Evolutionary conservation across 352 stramenopile species (phyloP), one percentile per base, ranked within the genome.

Genomic region (Globisporangium cederbergense): DNA sequence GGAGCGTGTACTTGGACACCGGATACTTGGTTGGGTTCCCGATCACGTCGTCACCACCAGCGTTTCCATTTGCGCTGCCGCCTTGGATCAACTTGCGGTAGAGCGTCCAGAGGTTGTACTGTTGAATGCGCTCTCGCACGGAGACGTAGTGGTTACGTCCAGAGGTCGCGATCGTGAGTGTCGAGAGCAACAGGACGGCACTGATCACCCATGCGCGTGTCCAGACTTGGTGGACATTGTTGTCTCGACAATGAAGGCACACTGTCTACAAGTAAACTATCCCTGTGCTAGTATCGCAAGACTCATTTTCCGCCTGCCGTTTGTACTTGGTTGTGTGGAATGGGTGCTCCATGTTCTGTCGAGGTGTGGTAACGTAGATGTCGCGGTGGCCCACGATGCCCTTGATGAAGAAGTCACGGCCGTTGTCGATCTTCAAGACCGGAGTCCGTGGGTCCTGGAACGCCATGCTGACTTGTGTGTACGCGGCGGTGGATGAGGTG

Each of bases 21-120:
- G 79, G 77, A 50, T 89, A 89, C 42, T 72, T 71, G 53, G 81
- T 79, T 1, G 79, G 79, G 63, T 89, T 89, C 10, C 79, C 79
- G 18, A 81, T 68, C 36, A 78, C 65, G 6, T 78, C 80, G 56
- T 90, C 78, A 51, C 84, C 43, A 36, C 59, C 46, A 5, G 67
- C 63, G 38, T 61, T 61, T 22, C 79, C 68, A 3, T 49, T 49
- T 13, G 78, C 62, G 32, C 16, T 25, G 30, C 78, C 76, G 54
- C 81, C 80, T 16, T 72, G 66, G 55, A 88, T 88, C 25, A 22
- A 58, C 36, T 78, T 78, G 10, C 70, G 68, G 9, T 70, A 53
- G 45, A 50, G 55, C 45, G 70, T 62, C 4, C 61, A 46, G 20
- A 66, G 38, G 40, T 80, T 76, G 60, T 78, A 78, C 58, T 59